phyloP scores from a whole-genome alignment of 2,329 filamentous ascomycete species.

The Thyridium curvatum region DNA sequence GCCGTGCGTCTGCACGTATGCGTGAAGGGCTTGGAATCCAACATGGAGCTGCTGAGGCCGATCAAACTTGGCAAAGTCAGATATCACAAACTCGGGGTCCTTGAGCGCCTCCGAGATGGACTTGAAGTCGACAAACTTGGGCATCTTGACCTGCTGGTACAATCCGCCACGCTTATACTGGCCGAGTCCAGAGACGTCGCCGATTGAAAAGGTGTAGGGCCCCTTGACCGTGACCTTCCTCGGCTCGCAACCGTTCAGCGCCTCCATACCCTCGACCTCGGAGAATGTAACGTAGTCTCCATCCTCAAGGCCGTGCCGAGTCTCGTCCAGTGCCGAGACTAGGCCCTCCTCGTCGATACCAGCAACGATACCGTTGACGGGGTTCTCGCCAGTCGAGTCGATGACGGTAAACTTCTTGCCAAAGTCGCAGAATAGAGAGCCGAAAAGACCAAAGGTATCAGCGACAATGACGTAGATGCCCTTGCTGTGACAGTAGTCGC shows the following conservation, averaged over 20 bases:
- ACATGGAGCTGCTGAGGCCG: conserved; percentile 87
- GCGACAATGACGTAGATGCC: conserved; percentile 84
- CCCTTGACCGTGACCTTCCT: conserved; percentile 91
- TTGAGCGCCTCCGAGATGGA: conserved; percentile 70
- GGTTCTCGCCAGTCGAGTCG: conserved; percentile 85
- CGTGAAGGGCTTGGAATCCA: conserved; percentile 86
- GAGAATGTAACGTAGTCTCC: conserved; percentile 95
- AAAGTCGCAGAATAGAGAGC: conserved; percentile 95
- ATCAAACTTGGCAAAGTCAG: conserved; percentile 97
- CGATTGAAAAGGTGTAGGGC: conserved; percentile 96
- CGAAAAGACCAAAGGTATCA: conserved; percentile 91
- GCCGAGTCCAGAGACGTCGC: conserved; percentile 81
- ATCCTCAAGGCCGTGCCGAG: conserved; percentile 89
- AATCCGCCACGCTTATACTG: conserved; percentile 84
- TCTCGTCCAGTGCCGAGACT: conserved; percentile 91
- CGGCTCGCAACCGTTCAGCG: conserved; percentile 74
- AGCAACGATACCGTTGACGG: conserved; percentile 81
- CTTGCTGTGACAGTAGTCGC: conserved; percentile 91
- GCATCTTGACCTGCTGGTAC: conserved; percentile 98
- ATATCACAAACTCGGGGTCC: conserved; percentile 83
- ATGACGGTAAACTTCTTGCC: conserved; percentile 88
- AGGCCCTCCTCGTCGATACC: conserved; percentile 83
- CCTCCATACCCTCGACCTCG: conserved; percentile 89
- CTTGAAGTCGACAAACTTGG: conserved; percentile 87
- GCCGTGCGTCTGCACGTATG: conserved; percentile 70